These are phyloP conservation scores for Heterobasidion occidentale DNA, from an alignment of 1,284 basidiomycete species.

Conservation along the genomic window DNA sequence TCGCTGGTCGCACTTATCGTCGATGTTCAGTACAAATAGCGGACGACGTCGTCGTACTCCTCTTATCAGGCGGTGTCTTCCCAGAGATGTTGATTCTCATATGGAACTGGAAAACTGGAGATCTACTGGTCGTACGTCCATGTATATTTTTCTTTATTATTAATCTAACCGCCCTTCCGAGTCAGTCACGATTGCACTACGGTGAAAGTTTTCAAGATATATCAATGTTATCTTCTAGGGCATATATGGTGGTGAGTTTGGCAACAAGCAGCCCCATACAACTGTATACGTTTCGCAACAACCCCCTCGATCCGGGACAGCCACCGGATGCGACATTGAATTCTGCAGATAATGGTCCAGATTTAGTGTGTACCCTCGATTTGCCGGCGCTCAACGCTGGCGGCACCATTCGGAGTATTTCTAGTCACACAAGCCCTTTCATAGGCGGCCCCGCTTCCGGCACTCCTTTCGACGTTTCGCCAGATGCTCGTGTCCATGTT, in stretches of 20 bases:
- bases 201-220: background rate
- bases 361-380: conserved; percentile 23
- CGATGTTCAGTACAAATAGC: conserved; percentile 40
- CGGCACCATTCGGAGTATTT: conserved; percentile 1
- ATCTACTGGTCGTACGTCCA: conserved; percentile 32
- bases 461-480: conserved; percentile 28
- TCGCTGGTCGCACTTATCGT: background rate
- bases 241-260: background rate
- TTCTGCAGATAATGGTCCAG: conserved; percentile 25
- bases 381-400: conserved; percentile 23
- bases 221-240: background rate
- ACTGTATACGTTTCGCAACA: background rate
- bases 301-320: background rate
- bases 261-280: background rate
- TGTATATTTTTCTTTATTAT: background rate
- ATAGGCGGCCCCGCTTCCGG: conserved; percentile 22
- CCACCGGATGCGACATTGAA: background rate
- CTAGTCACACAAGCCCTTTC: conserved; percentile 23
- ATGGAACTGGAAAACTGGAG: conserved; percentile 47
- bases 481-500: conserved; percentile 35
- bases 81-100: conserved; percentile 31
- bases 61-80: conserved; percentile 23
- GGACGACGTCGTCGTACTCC: conserved; percentile 42
- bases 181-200: conserved; percentile 14
- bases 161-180: background rate